These are phyloP conservation scores for Ephemerocybe angulata DNA, from an alignment of 768 basidiomycete genomes.

Conservation along the genomic window DNA sequence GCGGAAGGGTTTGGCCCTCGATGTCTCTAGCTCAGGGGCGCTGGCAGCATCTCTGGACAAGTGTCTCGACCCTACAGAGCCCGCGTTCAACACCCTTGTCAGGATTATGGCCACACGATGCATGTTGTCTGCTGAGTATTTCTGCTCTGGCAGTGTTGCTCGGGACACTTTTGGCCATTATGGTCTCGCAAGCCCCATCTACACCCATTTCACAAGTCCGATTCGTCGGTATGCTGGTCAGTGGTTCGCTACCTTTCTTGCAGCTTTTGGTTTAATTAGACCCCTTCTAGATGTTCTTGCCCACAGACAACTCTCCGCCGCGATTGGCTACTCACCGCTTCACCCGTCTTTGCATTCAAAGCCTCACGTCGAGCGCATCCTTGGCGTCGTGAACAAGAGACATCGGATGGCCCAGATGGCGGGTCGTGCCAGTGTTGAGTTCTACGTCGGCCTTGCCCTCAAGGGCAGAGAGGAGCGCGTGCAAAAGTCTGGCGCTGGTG, in stretches of 20 bases:
- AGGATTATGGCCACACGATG: slow-evolving; percentile 99
- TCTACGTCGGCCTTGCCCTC: slow-evolving; percentile 91
- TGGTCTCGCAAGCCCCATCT: slow-evolving; percentile 94
- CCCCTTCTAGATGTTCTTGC: slow-evolving; percentile 72
- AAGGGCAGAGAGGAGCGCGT: slow-evolving; percentile 58
- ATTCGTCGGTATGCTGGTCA: slow-evolving; percentile 92
- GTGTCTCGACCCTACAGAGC: slow-evolving; percentile 82
- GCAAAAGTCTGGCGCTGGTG: slow-evolving; percentile 26
- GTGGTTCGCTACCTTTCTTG: slow-evolving; percentile 15
- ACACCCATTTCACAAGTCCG: slow-evolving; percentile 98
- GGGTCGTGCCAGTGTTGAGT: slow-evolving; percentile 92
- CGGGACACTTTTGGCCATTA: slow-evolving; percentile 95
- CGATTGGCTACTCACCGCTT: slow-evolving; percentile 78
- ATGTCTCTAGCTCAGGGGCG: slow-evolving; percentile 88
- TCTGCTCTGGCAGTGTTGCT: slow-evolving; percentile 91
- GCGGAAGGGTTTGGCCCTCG: slow-evolving; percentile 75
- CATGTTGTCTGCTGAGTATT: slow-evolving; percentile 98
- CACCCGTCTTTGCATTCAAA: slow-evolving; percentile 89
- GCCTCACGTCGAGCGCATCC: slow-evolving; percentile 76
- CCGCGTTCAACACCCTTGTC: slow-evolving; percentile 95
- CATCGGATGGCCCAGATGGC: slow-evolving; percentile 99
- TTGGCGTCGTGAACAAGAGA: slow-evolving; percentile 84
- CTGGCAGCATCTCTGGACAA: slow-evolving; percentile 84
- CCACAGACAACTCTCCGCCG: slow-evolving; percentile 89
- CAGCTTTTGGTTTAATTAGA: background rate